Percentiles rank a stretch among this genome's conserved stretches.
Evolutionary conservation across 2,329 filamentous ascomycete genomes (phyloP).

Genomic region (Aspergillus fischeri): DNA sequence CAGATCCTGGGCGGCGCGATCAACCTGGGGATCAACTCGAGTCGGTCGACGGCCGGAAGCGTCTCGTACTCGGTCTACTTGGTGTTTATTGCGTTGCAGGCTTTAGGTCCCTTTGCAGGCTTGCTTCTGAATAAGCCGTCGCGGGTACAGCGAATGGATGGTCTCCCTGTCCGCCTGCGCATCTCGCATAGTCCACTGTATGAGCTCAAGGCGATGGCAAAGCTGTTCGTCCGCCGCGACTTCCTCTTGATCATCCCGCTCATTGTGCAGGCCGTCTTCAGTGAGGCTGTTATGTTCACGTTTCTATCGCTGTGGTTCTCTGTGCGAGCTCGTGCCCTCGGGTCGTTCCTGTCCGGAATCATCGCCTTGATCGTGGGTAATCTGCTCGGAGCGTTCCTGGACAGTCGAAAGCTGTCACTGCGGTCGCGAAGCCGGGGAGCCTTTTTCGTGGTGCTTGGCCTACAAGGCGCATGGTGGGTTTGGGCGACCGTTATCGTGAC

Average conservation of each 20-base stretch:
- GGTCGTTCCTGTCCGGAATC: conserved; percentile 66
- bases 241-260: conserved; percentile 64
- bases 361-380: conserved; percentile 64
- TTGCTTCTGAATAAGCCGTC: conserved; percentile 59
- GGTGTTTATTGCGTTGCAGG: conserved; percentile 68
- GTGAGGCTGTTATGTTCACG: conserved; percentile 69
- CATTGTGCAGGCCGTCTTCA: conserved; percentile 67
- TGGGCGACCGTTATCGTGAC: conserved; percentile 66
- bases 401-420: conserved; percentile 53
- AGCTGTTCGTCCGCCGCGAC: conserved; percentile 56
- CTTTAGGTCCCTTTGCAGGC: conserved; percentile 60
- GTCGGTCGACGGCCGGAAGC: conserved; percentile 55
- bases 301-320: conserved; percentile 66
- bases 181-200: conserved; percentile 54
- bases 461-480: conserved; percentile 68
- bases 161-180: conserved; percentile 55
- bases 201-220: conserved; percentile 58
- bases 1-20: conserved; percentile 70
- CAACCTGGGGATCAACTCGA: conserved; percentile 62
- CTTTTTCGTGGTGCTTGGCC: conserved; percentile 47
- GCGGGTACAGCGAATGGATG: conserved; percentile 63
- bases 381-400: conserved; percentile 61
- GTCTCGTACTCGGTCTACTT: conserved; percentile 67
- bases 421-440: conserved; percentile 52
- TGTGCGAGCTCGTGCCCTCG: conserved; percentile 64